phyloP scores from a whole-genome alignment of 129 eudicot genomes.

The Chrysanthemum lavandulifolium region DNA sequence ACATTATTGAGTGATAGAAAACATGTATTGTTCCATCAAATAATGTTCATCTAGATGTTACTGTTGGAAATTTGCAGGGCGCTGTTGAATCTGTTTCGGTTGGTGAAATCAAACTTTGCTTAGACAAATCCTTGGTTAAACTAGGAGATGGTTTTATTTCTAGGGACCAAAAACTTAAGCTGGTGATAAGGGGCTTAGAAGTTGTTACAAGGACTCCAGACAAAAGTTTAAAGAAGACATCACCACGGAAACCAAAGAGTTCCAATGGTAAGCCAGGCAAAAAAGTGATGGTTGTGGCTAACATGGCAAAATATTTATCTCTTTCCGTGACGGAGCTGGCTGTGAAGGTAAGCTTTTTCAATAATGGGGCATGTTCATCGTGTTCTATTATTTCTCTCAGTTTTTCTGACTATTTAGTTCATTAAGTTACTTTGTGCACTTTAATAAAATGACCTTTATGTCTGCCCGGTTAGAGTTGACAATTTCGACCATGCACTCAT shows the following conservation, averaged over 20 bases:
- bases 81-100: slow-evolving; percentile 73
- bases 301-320: slow-evolving; percentile 76
- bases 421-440: background rate
- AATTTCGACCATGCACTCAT: background rate
- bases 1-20: slow-evolving; percentile 9
- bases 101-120: slow-evolving; percentile 89
- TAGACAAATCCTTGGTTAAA: slow-evolving; percentile 73
- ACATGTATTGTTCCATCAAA: slow-evolving; percentile 4
- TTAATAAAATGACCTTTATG: background rate
- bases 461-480: background rate
- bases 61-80: slow-evolving; percentile 59
- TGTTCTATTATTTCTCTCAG: background rate
- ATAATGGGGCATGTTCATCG: background rate
- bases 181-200: slow-evolving; percentile 66
- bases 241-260: slow-evolving; percentile 45
- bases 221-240: slow-evolving; percentile 41
- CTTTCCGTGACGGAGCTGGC: slow-evolving; percentile 60
- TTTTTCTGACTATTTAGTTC: background rate
- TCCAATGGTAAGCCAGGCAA: slow-evolving; percentile 51
- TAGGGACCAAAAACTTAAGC: slow-evolving; percentile 73
- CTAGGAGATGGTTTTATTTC: slow-evolving; percentile 71
- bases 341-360: slow-evolving; percentile 52
- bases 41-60: slow-evolving; percentile 32
- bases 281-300: slow-evolving; percentile 76
- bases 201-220: slow-evolving; percentile 66